phyloP scores from a whole-genome alignment of 176 grass and related monocot genomes.

The Carex littledalei region DNA sequence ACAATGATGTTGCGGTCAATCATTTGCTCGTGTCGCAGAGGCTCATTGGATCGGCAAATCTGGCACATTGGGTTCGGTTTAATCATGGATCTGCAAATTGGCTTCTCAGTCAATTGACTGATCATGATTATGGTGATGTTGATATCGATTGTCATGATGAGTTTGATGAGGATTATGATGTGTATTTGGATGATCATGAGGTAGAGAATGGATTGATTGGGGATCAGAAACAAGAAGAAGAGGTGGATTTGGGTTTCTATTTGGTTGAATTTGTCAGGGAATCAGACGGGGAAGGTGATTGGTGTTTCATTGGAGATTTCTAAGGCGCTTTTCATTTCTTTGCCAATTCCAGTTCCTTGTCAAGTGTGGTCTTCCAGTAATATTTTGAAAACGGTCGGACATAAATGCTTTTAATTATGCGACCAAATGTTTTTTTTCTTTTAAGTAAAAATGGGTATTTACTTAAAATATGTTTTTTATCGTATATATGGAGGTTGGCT shows the following conservation, averaged over 20 bases:
- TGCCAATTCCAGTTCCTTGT: too few species aligned
- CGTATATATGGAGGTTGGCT: too few species aligned
- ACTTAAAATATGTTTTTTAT: too few species aligned
- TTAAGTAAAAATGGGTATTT: too few species aligned
- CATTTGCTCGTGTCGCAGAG: not conserved
- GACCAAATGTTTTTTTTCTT: too few species aligned
- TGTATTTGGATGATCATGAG: not conserved
- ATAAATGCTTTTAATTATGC: too few species aligned
- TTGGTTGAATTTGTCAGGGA: constrained; percentile 14
- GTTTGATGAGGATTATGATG: not conserved
- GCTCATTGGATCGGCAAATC: not conserved
- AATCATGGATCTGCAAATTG: constrained; percentile 1
- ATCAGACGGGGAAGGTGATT: not conserved
- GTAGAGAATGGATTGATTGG: not conserved
- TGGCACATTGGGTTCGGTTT: not conserved
- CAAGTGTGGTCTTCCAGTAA: too few species aligned
- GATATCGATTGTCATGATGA: not conserved
- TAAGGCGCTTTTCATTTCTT: not conserved
- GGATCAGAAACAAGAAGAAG: not conserved
- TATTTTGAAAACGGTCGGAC: too few species aligned
- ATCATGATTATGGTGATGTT: not conserved
- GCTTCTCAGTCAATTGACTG: not conserved
- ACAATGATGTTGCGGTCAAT: not conserved
- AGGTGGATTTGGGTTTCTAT: constrained; percentile 4
- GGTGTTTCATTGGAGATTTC: constrained; percentile 2